Conservation (phyloP, 306 rosid species). For the Fragaria iinumae region DNA sequence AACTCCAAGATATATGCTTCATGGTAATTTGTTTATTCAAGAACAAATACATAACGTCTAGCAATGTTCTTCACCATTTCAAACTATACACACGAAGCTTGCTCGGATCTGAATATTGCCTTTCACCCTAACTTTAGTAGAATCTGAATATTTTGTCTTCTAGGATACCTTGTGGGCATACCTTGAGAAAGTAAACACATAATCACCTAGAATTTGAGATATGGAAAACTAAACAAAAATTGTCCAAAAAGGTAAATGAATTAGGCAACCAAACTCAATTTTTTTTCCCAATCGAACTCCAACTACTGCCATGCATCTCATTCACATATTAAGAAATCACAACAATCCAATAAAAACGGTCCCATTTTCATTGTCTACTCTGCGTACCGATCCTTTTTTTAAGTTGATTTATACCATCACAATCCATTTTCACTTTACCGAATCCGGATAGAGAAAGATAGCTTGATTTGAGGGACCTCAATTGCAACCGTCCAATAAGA, state of each 20-base stretch:
- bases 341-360: not conserved
- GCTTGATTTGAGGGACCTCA: too few relatives aligned
- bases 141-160: not conserved
- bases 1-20: too few relatives aligned
- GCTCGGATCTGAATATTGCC: not conserved
- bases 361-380: not conserved
- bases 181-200: not conserved
- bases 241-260: not conserved
- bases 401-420: not conserved
- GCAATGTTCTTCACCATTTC: not conserved
- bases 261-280: constrained; percentile 26
- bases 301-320: constrained; percentile 9
- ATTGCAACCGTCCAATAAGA: too few relatives aligned
- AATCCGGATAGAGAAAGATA: not conserved
- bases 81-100: not conserved
- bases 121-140: not conserved
- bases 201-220: not conserved
- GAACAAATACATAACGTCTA: too few relatives aligned
- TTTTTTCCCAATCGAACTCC: not conserved
- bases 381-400: not conserved
- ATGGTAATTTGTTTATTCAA: too few relatives aligned
- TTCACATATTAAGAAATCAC: not conserved
- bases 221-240: not conserved
- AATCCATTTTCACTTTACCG: not conserved
- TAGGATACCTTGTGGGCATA: not conserved